phyloP scores from a whole-genome alignment of 257 asterid species.

The Linaria vulgaris region DNA sequence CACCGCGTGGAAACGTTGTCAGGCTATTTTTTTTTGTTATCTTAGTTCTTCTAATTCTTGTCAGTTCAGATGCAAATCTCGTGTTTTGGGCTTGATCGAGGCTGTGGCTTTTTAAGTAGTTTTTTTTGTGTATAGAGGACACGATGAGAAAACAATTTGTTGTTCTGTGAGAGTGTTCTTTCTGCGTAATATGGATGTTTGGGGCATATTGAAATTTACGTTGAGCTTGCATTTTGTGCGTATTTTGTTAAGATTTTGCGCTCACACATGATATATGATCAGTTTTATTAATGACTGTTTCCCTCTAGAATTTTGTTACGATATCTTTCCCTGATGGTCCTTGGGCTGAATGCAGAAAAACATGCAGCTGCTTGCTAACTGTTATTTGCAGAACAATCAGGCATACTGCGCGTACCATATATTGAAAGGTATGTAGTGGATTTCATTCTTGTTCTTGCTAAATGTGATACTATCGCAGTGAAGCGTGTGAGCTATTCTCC shows the following conservation, averaged over 20 bases:
- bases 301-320: background rate
- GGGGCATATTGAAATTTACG: conserved; percentile 9
- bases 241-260: conserved; percentile 14
- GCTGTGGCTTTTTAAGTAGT: conserved; percentile 1
- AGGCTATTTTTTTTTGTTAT: conserved; percentile 18
- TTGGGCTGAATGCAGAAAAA: conserved; percentile 63
- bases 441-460: conserved; percentile 5
- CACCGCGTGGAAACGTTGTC: background rate
- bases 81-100: conserved; percentile 1
- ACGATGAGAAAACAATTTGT: background rate
- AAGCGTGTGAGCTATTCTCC: conserved; percentile 2
- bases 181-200: background rate
- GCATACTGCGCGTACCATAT: conserved; percentile 86
- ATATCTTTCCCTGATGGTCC: conserved; percentile 26
- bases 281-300: background rate
- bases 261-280: background rate
- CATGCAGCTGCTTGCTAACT: conserved; percentile 77
- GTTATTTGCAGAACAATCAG: conserved; percentile 91
- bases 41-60: conserved; percentile 8
- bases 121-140: background rate
- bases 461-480: conserved; percentile 16
- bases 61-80: background rate
- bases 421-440: conserved; percentile 60
- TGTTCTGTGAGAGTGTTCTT: conserved; percentile 10
- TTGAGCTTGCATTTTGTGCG: conserved; percentile 15